Conservation (phyloP, 805 yeast species). For the Ogataea saltuana region DNA sequence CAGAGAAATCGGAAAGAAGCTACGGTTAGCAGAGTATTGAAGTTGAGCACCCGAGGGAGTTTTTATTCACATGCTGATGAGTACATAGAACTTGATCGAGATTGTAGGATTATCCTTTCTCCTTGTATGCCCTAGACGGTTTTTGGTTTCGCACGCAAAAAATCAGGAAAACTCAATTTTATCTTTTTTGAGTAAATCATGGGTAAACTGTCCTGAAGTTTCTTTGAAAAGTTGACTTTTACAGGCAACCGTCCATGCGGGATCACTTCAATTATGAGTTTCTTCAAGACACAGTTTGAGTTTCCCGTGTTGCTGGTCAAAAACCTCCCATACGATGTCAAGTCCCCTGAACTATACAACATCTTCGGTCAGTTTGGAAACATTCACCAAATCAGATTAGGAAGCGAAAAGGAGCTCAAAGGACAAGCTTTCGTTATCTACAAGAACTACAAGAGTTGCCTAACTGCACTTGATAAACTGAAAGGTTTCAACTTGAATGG, state of each 20-base stretch:
- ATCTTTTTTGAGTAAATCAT: no score
- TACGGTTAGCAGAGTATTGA: slow-evolving; percentile 63
- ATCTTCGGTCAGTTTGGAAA: slow-evolving; percentile 57
- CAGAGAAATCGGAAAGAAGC: slow-evolving; percentile 63
- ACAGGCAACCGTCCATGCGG: no score
- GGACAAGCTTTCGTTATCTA: slow-evolving; percentile 60
- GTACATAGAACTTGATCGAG: no score
- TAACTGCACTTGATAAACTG: slow-evolving; percentile 52
- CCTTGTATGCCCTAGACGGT: no score
- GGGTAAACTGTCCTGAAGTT: no score
- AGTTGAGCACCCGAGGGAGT: no score
- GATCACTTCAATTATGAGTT: slow-evolving; percentile 15
- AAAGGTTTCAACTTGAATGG: slow-evolving; percentile 62
- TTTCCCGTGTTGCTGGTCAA: slow-evolving; percentile 49
- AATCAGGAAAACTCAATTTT: no score
- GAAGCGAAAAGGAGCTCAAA: slow-evolving; percentile 38
- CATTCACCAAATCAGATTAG: slow-evolving; percentile 53
- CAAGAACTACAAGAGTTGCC: slow-evolving; percentile 48
- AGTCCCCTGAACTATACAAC: slow-evolving; percentile 48
- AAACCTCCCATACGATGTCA: slow-evolving; percentile 55
- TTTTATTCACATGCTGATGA: no score
- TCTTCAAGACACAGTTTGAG: slow-evolving; percentile 24
- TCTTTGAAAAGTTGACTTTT: no score
- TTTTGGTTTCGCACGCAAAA: no score
- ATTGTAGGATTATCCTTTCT: no score